Conservation (phyloP, 2,329 filamentous ascomycete species). For the Beauveria caledonica region DNA sequence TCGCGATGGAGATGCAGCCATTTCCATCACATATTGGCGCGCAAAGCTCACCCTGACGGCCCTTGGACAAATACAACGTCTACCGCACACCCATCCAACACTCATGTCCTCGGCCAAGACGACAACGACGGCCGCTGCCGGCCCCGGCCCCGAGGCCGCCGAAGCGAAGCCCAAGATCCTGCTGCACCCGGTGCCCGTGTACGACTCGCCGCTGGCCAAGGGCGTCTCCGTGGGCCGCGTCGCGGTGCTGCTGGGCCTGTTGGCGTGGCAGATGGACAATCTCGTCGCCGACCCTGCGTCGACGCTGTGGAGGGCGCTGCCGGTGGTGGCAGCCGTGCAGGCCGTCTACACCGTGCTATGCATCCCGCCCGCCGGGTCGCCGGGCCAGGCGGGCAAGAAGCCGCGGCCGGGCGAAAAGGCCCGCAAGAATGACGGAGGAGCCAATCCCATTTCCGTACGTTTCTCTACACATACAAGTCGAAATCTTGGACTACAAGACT, state of each 20-base stretch:
- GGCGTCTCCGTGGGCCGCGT: conserved; percentile 61
- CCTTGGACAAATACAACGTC: no score
- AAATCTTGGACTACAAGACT: not conserved
- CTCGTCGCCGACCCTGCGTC: conserved; percentile 63
- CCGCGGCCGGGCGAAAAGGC: conserved; percentile 40
- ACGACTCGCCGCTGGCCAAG: conserved; percentile 30
- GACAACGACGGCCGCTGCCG: conserved; percentile 12
- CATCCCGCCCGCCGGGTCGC: conserved; percentile 51
- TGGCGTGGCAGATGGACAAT: conserved; percentile 53
- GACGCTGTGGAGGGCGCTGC: conserved; percentile 52
- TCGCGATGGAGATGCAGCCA: conserved; percentile 4
- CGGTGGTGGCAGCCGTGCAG: conserved; percentile 58
- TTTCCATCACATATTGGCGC: not conserved
- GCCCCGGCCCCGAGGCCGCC: not conserved
- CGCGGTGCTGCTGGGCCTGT: conserved; percentile 54
- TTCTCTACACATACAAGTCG: not conserved
- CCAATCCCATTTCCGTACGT: conserved; percentile 40
- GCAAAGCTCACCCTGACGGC: not conserved
- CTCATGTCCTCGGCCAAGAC: conserved; percentile 5
- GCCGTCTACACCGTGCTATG: conserved; percentile 53
- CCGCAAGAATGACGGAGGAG: conserved; percentile 41
- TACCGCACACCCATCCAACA: not conserved
- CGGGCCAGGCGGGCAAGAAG: conserved; percentile 36
- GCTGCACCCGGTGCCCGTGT: conserved; percentile 30
- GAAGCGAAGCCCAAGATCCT: conserved; percentile 22